Conservation (phyloP, 2,329 filamentous ascomycete genomes). For the Pseudogymnoascus sp. region DNA sequence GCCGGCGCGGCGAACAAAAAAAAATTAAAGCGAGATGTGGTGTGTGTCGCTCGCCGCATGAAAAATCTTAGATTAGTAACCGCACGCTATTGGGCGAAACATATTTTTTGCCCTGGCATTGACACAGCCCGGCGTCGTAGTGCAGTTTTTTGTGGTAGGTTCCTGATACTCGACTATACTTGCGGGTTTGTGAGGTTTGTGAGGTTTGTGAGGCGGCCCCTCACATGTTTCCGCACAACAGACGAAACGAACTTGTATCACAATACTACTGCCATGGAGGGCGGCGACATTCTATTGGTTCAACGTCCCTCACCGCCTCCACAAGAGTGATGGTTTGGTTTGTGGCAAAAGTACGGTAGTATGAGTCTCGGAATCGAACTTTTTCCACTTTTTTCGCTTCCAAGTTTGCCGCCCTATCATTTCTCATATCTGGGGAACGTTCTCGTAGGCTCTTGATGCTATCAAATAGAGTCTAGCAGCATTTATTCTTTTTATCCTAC, state of each 20-base stretch:
- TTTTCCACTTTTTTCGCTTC: not conserved
- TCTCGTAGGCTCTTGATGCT: not conserved
- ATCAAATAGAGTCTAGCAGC: not conserved
- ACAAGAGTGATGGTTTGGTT: not conserved
- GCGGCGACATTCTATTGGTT: not conserved
- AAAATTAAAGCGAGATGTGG: not conserved
- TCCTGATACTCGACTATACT: not conserved
- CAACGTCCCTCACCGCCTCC: not conserved
- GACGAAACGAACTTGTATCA: not conserved
- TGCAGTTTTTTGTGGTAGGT: not conserved
- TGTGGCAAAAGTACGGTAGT: not conserved
- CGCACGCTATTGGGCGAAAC: not conserved
- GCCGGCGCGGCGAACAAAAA: not conserved
- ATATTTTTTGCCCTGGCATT: not conserved
- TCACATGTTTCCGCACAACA: not conserved
- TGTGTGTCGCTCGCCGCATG: constrained; percentile 1
- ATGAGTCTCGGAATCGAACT: not conserved
- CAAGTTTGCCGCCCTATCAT: constrained; percentile 6
- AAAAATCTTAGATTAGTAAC: constrained; percentile 9
- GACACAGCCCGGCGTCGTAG: not conserved
- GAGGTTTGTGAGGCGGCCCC: not conserved
- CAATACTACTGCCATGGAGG: not conserved
- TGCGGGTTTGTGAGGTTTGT: not conserved
- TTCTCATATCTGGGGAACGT: constrained; percentile 8
- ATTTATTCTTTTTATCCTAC: not conserved